These are phyloP conservation scores for Prunus campanulata DNA, from an alignment of 306 rosid species.

Conservation along the genomic window DNA sequence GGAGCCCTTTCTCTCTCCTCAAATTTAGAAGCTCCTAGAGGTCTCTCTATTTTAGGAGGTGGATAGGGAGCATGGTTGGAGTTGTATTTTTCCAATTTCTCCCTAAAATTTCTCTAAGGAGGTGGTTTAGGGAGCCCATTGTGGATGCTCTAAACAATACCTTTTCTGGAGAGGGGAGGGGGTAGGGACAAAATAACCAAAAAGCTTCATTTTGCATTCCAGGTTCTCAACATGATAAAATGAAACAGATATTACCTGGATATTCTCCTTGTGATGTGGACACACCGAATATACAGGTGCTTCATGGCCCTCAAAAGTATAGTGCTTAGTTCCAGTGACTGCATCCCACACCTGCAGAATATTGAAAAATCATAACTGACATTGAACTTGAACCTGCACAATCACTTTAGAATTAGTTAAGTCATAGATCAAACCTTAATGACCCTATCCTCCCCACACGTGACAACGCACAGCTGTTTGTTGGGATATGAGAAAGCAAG, in stretches of 20 bases:
- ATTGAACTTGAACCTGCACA: slow-evolving; percentile 3
- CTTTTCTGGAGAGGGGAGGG: background rate
- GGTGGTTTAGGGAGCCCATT: too few relatives aligned
- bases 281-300: slow-evolving; percentile 93
- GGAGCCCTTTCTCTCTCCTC: too few relatives aligned
- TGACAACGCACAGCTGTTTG: slow-evolving; percentile 87
- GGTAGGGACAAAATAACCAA: background rate
- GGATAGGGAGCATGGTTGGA: too few relatives aligned
- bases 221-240: slow-evolving; percentile 4
- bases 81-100: too few relatives aligned
- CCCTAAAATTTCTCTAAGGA: too few relatives aligned
- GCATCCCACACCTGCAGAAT: slow-evolving; percentile 95
- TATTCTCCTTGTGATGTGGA: slow-evolving; percentile 95
- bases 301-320: slow-evolving; percentile 90
- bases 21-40: too few relatives aligned
- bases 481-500: slow-evolving; percentile 96
- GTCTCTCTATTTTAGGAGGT: too few relatives aligned
- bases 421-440: slow-evolving; percentile 73
- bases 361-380: slow-evolving; percentile 22
- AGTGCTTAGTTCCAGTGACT: slow-evolving; percentile 65
- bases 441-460: slow-evolving; percentile 96
- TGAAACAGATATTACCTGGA: slow-evolving; percentile 59
- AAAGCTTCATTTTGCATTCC: background rate
- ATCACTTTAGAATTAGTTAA: slow-evolving; percentile 22
- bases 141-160: background rate